These are phyloP conservation scores for Penicillium sumatraense DNA, from an alignment of 2,329 filamentous ascomycete species.

Conservation along the genomic window DNA sequence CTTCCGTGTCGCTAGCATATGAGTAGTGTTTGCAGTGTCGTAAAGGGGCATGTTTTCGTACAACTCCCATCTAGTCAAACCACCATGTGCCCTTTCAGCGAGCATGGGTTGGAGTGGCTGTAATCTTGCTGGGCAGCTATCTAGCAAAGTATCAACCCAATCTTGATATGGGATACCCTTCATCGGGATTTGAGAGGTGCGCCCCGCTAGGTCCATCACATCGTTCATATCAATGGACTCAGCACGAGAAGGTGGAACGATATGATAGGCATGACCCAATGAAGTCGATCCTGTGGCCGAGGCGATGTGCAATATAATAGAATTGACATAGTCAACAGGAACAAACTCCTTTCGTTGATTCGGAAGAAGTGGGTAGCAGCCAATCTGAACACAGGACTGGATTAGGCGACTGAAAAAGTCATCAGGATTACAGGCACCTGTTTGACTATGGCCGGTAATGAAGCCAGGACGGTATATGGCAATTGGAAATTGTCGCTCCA, in stretches of 20 bases:
- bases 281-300: constrained; percentile 1
- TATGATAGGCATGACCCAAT: constrained; percentile 24
- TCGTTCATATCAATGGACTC: constrained; percentile 20
- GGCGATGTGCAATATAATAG: constrained; percentile 27
- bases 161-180: constrained; percentile 16
- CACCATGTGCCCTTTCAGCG: constrained; percentile 26
- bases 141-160: constrained; percentile 19
- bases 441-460: constrained; percentile 70
- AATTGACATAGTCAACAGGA: constrained; percentile 30
- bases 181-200: neutral
- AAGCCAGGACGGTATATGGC: constrained; percentile 80
- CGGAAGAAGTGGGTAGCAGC: constrained; percentile 31
- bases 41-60: constrained; percentile 33
- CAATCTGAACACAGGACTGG: constrained; percentile 79
- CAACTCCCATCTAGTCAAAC: constrained; percentile 30
- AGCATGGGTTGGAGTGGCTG: constrained; percentile 23
- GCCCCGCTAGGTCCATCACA: constrained; percentile 15
- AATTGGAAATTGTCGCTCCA: constrained; percentile 71
- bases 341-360: constrained; percentile 34
- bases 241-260: constrained; percentile 18
- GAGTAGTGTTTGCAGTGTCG: constrained; percentile 16
- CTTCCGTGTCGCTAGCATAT: neutral
- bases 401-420: constrained; percentile 82
- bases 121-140: neutral
- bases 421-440: constrained; percentile 70